Evolutionary conservation across 768 basidiomycete genomes (phyloP).

Genomic region (Xerocomus brunneocitrinus): DNA sequence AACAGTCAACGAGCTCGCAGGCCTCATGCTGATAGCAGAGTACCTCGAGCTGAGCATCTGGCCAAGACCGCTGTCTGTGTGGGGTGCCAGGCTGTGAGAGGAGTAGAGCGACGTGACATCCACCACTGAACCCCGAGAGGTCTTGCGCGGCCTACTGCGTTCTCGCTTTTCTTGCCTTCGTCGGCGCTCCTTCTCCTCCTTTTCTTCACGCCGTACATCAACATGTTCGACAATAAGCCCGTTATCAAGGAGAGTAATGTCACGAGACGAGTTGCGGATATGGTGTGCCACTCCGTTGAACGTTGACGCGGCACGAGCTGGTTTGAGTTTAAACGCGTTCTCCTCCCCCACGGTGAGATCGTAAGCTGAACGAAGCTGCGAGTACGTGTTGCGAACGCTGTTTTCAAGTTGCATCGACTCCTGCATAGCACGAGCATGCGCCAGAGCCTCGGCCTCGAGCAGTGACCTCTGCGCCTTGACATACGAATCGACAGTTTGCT

Average conservation of each 20-base stretch:
- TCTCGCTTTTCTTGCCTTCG: conserved; percentile 65
- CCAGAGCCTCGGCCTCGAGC: conserved; percentile 77
- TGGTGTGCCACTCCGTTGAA: conserved; percentile 34
- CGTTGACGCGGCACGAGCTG: conserved; percentile 40
- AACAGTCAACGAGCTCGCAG: conserved; percentile 57
- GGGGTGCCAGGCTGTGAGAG: conserved; percentile 49
- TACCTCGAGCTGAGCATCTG: conserved; percentile 58
- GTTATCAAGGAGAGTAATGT: conserved; percentile 79
- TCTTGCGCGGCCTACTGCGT: conserved; percentile 57
- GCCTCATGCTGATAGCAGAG: conserved; percentile 51
- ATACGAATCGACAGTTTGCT: conserved; percentile 77
- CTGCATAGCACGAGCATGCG: conserved; percentile 71
- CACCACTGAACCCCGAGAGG: conserved; percentile 63
- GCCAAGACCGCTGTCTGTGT: conserved; percentile 55
- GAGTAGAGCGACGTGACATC: conserved; percentile 76
- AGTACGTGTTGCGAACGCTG: conserved; percentile 75
- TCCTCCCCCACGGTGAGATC: conserved; percentile 52
- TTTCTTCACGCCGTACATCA: conserved; percentile 75
- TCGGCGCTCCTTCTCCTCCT: conserved; percentile 64
- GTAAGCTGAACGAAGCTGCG: conserved; percentile 74
- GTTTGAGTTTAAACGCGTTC: conserved; percentile 67
- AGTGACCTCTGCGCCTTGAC: conserved; percentile 77
- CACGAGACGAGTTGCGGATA: conserved; percentile 54
- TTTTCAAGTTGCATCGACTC: conserved; percentile 74
- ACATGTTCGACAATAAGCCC: conserved; percentile 89